Base-by-base conservation (phyloP, 352 stramenopile species). In the Aphanomyces euteiches region DNA sequence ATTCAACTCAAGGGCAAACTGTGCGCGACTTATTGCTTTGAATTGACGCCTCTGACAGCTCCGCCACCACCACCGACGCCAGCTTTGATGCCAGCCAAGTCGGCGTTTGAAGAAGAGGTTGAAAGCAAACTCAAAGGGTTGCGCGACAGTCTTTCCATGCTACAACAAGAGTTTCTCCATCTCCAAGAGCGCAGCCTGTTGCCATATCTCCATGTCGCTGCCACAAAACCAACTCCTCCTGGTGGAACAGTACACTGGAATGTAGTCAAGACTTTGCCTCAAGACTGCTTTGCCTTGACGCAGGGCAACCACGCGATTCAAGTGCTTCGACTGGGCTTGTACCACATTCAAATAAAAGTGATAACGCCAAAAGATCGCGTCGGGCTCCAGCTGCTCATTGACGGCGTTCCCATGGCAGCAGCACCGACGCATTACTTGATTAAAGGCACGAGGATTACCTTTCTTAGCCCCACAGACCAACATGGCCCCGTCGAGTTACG, bases 151-250 rank as follows among this genome's bases (percentile, higher is more conserved):
- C 10, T 50, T 12, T n/a, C 17, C 43, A 50, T 50, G 10, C 43
- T 50, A 50, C 43, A 50, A 50, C 10, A 50, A n/a, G 43, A 50
- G 10, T 50, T 50, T 50, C 43, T 50, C 43, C 10, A 50, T n/a
- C 17, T n/a, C 10, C 43, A 50, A 2, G 17, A 12, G 43, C 43
- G 43, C 10, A n/a, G 10, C 10, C 43, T 50, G 10, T 50, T n/a
- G 43, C 10, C 43, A n/a, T n/a, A n/a, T 12, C 43, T 50, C 43
- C 43, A 50, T n/a, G 0, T 50, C 1, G 17, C 43, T 12, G 43
- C 43, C 43, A 12, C 43, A 12, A 50, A 50, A n/a, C 43, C 43
- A 12, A 50, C 43, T n/a, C 43, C 43, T n/a, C 10, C 10, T n/a
- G 43, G 43, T 1, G 10, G 17, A n/a, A n/a, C 43, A n/a, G 10